phyloP scores from a whole-genome alignment of 208 protist species.

The Naegleria gruberi region DNA sequence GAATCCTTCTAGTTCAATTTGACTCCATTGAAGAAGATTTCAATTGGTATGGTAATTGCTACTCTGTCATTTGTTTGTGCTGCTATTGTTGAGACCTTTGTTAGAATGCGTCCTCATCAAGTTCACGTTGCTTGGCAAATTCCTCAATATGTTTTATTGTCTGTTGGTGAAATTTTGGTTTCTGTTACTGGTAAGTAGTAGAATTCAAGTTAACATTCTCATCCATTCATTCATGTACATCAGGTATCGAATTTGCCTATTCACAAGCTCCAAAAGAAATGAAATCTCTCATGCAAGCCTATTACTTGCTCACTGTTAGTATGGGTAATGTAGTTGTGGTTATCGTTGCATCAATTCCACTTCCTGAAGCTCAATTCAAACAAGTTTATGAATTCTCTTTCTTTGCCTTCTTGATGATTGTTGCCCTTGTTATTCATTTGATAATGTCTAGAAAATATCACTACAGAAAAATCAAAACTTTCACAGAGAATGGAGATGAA shows the following conservation, averaged over 20 bases:
- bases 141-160: conserved; percentile 43
- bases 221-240: no score
- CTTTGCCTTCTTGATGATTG: conserved; percentile 41
- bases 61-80: conserved; percentile 38
- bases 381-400: conserved; percentile 41
- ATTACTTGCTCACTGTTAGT: conserved; percentile 27
- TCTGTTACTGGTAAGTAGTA: conserved; percentile 38
- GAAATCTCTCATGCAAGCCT: neutral
- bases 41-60: conserved; percentile 40
- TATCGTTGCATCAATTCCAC: conserved; percentile 28
- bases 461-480: conserved; percentile 28
- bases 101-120: neutral
- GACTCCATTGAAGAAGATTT: conserved; percentile 34
- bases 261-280: conserved; percentile 15
- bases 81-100: conserved; percentile 35
- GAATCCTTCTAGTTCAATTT: conserved; percentile 35
- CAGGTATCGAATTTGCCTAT: conserved; percentile 1
- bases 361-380: neutral
- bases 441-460: conserved; percentile 32
- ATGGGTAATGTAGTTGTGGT: conserved; percentile 47
- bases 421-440: conserved; percentile 34
- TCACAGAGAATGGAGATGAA: no score
- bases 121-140: conserved; percentile 38
- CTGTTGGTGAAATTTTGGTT: conserved; percentile 43
- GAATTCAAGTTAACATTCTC: no score